Evolutionary conservation across 2,329 filamentous ascomycete genomes (phyloP), one percentile per base, ranked within the genome.

Genomic region (Botryotinia globosa): DNA sequence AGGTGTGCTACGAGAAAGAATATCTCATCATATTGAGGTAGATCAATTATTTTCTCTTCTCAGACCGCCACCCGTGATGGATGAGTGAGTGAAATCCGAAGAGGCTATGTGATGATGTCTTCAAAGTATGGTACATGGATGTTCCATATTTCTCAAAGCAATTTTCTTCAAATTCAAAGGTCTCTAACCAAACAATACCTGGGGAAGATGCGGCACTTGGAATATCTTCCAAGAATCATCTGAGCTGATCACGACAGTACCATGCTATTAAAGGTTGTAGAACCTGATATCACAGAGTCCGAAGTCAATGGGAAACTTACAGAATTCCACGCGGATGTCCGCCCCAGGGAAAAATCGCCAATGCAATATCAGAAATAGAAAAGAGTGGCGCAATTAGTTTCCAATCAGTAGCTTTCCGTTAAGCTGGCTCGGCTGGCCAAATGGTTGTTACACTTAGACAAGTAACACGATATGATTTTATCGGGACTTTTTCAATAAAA

Each of bases 331-430:
- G 56, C 72, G 65, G 69, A 56, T 42, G 68, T 42, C 45, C 9
- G 69, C 72, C 62, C 72, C 66, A 63, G 62, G 71, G 58, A 54
- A 54, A 54, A 64, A 69, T 70, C 20, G 69, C 37, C 44, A 54
- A 54, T 45, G 7, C 34, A 66, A 66, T 39, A 12, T 71, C 61
- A 71, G 44, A 62, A 56, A 44, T 54, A 71, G 37, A 66, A n/a
- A 42, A 34, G 37, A 48, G 32, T 32, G 22, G 39, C 29, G 14
- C 51, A 44, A 45, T 32, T 48, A 51, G 25, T 70, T 44, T 45
- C 29, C 69, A 71, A 61, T n/a, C 58, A 62, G 71, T 66, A 74
- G 34, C 68, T 72, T 73, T 68, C 74, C 74, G 73, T 61, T 29
- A 64, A 48, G 62, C 70, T 72, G 70, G 51, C 37, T 37, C 59